Evolutionary conservation across 2,329 filamentous ascomycete genomes (phyloP), one percentile per base, ranked within the genome.

Genomic region (Thielaviopsis musarum): DNA sequence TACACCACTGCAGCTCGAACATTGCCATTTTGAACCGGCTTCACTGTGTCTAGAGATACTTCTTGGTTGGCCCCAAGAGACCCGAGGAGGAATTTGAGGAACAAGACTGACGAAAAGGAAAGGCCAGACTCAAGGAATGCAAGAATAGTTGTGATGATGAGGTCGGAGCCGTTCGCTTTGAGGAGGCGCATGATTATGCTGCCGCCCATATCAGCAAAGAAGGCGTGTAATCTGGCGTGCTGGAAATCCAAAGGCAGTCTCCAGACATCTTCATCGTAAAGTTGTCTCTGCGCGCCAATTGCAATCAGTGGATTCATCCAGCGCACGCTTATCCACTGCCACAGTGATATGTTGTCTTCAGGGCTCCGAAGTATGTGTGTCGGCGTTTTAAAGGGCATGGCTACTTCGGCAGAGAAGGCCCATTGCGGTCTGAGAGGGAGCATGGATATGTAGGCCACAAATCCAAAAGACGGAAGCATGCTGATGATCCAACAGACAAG

Each of bases 241-340:
- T 95, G 89, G 63, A 91, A 95, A 58, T 93, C 85, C 64, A 83
- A 87, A 0, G 83, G 82, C 0, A 95, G 72, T 48, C 78, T 74
- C 90, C 90, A 95, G 1, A 95, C 85, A 67, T 95, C 88, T 45
- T 84, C 79, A 48, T 90, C 83, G 41, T 89, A 73, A 9, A 95
- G 73, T 64, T 89, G 84, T 49, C 82, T 75, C 30, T 74, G 73
- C 51, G 75, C 78, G 1, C 85, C 88, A 24, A 82, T 70, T 1
- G 74, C 72, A 13, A 94, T 88, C 6, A 95, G 71, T 0, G 89
- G 85, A 0, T 75, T 74, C 72, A 95, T 84, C 90, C 90, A 95
- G 0, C 81, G 87, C 28, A 95, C 85, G 5, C 81, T 84, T 80
- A 91, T 86, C 71, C 88, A 95, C 64, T 91, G 86, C 79, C 88